Evolutionary conservation across 2,329 filamentous ascomycete genomes (phyloP).

Genomic region (Talaromyces sp.): DNA sequence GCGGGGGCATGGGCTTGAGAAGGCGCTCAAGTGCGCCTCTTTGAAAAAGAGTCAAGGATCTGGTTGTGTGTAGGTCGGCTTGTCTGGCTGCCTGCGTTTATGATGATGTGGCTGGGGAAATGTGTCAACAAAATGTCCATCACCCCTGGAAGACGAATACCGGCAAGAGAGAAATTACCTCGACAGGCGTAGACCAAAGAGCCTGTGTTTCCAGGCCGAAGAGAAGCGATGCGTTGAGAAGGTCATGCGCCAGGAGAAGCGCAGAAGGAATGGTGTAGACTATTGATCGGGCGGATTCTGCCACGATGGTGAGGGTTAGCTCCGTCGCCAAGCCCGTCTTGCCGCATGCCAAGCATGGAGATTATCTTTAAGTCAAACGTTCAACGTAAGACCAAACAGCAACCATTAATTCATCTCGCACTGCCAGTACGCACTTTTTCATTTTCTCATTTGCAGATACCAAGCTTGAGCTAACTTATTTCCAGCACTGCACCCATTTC

Average conservation of each 20-base stretch:
- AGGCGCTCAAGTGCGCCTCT: not conserved
- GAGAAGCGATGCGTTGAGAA: not conserved
- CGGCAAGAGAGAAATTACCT: not conserved
- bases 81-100: not conserved
- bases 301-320: slow-evolving; percentile 1
- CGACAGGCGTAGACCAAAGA: not conserved
- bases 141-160: not conserved
- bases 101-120: slow-evolving; percentile 1
- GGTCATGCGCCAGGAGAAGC: not conserved
- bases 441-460: too few relatives aligned
- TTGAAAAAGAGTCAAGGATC: not conserved
- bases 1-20: slow-evolving; percentile 34
- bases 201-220: not conserved
- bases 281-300: not conserved
- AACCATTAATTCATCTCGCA: not conserved
- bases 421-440: not conserved
- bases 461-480: not conserved
- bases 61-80: not conserved
- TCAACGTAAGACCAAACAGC: not conserved
- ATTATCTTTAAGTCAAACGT: too few relatives aligned
- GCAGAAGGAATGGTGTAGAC: not conserved
- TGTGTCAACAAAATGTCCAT: not conserved
- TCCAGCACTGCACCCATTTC: not conserved
- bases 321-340: slow-evolving; percentile 10
- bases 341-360: not conserved